Conservation (phyloP, 805 yeast genomes). For the Candida ipomoeae region DNA sequence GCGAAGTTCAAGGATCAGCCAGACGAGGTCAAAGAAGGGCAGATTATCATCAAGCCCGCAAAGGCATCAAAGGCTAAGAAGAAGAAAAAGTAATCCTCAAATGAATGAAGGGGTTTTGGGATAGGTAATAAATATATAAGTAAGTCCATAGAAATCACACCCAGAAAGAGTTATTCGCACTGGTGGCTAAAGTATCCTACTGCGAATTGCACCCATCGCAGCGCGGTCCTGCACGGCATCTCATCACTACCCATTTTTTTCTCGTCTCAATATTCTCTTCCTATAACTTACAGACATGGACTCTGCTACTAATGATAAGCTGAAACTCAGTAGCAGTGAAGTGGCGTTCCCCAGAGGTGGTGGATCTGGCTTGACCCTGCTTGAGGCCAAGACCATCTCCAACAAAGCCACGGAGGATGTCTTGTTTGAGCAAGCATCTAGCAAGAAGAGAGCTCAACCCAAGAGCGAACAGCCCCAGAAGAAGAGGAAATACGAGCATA, state of each 20-base stretch:
- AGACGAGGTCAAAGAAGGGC: conserved; percentile 71
- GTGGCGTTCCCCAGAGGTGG: conserved; percentile 95
- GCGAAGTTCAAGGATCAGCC: conserved; percentile 68
- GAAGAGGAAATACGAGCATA: conserved; percentile 22
- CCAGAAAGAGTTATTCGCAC: neutral
- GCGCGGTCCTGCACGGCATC: conserved; percentile 4
- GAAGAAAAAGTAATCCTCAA: conserved; percentile 3
- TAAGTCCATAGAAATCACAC: no score
- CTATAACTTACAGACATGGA: conserved; percentile 12
- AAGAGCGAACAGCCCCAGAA: conserved; percentile 23
- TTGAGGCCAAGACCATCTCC: conserved; percentile 88
- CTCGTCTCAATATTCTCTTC: conserved; percentile 2
- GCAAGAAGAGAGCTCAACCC: conserved; percentile 27
- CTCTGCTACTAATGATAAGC: conserved; percentile 19
- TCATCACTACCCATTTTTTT: conserved; percentile 3
- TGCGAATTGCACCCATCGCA: conserved; percentile 2
- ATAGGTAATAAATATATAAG: neutral
- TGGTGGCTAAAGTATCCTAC: neutral
- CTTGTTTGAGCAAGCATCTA: conserved; percentile 54
- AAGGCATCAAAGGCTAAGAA: conserved; percentile 12
- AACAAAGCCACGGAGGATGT: conserved; percentile 91
- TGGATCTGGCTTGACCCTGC: conserved; percentile 73
- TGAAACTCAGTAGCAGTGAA: conserved; percentile 42
- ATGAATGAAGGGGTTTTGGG: neutral
- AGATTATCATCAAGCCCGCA: conserved; percentile 41